These are phyloP conservation scores for Periconia macrospinosa DNA, from an alignment of 2,329 filamentous ascomycete genomes.

Conservation along the genomic window DNA sequence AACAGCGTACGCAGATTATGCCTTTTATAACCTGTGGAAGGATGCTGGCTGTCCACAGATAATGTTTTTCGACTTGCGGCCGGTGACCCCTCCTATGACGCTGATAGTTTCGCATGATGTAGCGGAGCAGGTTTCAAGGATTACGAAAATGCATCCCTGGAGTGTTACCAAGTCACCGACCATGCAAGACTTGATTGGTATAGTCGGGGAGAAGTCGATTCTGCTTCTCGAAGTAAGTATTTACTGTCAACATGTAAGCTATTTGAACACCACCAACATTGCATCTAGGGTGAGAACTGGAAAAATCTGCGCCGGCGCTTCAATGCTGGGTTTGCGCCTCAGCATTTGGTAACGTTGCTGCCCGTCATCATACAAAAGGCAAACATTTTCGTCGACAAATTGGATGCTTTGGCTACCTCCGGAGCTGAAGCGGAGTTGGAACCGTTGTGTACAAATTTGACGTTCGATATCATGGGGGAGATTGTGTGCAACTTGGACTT, in stretches of 20 bases:
- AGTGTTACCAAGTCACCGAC: conserved; percentile 40
- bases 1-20: conserved; percentile 29
- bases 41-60: conserved; percentile 29
- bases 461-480: conserved; percentile 42
- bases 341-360: conserved; percentile 39
- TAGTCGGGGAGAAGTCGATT: conserved; percentile 34
- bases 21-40: conserved; percentile 31
- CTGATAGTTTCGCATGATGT: conserved; percentile 35
- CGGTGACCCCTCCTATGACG: conserved; percentile 24
- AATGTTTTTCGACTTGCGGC: conserved; percentile 35
- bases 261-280: neutral
- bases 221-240: conserved; percentile 25
- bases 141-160: conserved; percentile 31
- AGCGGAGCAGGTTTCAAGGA: conserved; percentile 36
- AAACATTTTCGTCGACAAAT: conserved; percentile 32
- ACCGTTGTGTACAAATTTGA: conserved; percentile 31
- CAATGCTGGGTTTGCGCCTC: conserved; percentile 41
- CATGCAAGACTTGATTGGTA: conserved; percentile 17
- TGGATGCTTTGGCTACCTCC: conserved; percentile 29
- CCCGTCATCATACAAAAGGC: conserved; percentile 40
- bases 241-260: neutral
- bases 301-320: conserved; percentile 39
- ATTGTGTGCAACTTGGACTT: conserved; percentile 32
- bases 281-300: conserved; percentile 31
- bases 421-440: conserved; percentile 32